These are phyloP conservation scores for Solanum dulcamara DNA, from an alignment of 257 asterid species.

Conservation along the genomic window DNA sequence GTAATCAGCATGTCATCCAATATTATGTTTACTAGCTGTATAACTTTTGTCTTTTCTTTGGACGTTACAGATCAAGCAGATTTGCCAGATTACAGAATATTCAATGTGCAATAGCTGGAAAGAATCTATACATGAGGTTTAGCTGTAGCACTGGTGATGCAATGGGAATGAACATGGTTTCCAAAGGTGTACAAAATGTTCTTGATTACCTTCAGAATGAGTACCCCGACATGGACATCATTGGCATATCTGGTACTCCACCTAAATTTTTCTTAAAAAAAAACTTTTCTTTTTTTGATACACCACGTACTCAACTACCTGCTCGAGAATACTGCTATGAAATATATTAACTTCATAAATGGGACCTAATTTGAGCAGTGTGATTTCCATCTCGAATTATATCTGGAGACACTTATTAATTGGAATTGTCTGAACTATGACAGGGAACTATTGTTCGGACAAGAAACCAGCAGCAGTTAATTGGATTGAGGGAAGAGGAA, in stretches of 20 bases:
- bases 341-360: too few relatives aligned
- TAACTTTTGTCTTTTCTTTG: neutral
- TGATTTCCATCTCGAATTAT: neutral
- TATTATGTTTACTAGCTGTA: neutral
- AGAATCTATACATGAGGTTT: conserved; percentile 39
- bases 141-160: conserved; percentile 49
- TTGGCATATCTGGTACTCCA: conserved; percentile 36
- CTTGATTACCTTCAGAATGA: conserved; percentile 32
- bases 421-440: neutral
- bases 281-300: neutral
- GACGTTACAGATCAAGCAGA: conserved; percentile 36
- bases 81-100: conserved; percentile 34
- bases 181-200: conserved; percentile 48
- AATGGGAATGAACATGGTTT: conserved; percentile 58
- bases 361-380: neutral
- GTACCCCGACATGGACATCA: conserved; percentile 45
- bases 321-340: neutral
- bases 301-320: neutral
- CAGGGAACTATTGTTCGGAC: conserved; percentile 40
- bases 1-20: neutral
- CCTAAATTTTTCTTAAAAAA: neutral
- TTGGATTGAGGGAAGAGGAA: conserved; percentile 52
- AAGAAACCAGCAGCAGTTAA: conserved; percentile 50
- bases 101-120: conserved; percentile 43
- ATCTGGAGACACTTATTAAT: neutral